Evolutionary conservation across 2,329 filamentous ascomycete genomes (phyloP).

Genomic region (Colletotrichum abscissum): DNA sequence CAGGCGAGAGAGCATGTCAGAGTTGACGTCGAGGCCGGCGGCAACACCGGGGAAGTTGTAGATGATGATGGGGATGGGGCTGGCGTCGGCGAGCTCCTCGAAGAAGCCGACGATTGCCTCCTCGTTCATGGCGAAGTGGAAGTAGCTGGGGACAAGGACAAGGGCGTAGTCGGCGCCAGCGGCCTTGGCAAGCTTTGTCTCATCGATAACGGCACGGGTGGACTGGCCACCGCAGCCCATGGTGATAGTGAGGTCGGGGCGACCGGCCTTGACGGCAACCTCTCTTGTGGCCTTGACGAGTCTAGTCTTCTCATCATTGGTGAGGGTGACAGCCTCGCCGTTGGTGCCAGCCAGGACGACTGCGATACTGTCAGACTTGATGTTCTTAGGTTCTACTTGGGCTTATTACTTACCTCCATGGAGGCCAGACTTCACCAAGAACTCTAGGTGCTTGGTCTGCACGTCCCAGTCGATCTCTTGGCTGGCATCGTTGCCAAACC

Average conservation of each 20-base stretch:
- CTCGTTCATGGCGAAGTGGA: conserved; percentile 71
- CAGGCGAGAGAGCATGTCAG: conserved; percentile 70
- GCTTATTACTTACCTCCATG: conserved; percentile 53
- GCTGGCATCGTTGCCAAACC: conserved; percentile 57
- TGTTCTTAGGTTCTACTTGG: neutral
- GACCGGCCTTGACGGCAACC: conserved; percentile 67
- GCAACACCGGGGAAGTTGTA: conserved; percentile 80
- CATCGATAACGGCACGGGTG: conserved; percentile 73
- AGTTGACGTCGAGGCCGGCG: conserved; percentile 75
- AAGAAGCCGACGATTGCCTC: conserved; percentile 73
- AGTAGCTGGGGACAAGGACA: conserved; percentile 78
- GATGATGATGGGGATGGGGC: conserved; percentile 72
- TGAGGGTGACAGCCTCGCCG: conserved; percentile 78
- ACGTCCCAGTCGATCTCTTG: conserved; percentile 68
- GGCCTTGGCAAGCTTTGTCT: conserved; percentile 70
- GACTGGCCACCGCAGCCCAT: conserved; percentile 75
- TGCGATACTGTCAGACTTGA: conserved; percentile 6
- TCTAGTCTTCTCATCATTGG: conserved; percentile 70
- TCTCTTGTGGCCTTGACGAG: conserved; percentile 72
- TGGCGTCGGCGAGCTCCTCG: conserved; percentile 68
- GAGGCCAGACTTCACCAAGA: conserved; percentile 63
- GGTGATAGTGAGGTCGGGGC: conserved; percentile 69
- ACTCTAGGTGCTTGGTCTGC: conserved; percentile 64
- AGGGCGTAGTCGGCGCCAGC: conserved; percentile 76
- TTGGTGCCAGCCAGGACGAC: conserved; percentile 79